A percentile compares a stretch with the other conserved stretches of the same genome.
Evolutionary conservation across 2,329 filamentous ascomycete genomes (phyloP).

Genomic region (Amesomyces nigricolor): DNA sequence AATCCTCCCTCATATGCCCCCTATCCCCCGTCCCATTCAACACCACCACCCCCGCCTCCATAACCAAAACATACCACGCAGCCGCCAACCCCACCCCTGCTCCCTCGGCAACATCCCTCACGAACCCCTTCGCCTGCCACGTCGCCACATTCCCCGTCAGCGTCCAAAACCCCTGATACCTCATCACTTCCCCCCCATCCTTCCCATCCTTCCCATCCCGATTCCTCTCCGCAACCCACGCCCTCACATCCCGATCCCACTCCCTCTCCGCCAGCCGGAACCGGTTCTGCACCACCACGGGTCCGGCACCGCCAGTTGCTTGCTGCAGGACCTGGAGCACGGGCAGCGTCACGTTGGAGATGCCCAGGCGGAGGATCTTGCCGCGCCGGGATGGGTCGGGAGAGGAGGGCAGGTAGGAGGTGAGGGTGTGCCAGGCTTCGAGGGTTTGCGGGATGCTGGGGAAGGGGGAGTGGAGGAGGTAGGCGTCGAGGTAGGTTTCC

Average conservation of each 20-base stretch:
- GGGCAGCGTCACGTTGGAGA: constrained; percentile 65
- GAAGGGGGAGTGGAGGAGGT: constrained; percentile 65
- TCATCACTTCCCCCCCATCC: constrained; percentile 30
- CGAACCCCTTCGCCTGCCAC: constrained; percentile 28
- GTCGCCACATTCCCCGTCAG: constrained; percentile 43
- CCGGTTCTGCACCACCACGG: constrained; percentile 68
- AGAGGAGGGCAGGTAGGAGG: constrained; percentile 58
- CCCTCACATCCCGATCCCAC: constrained; percentile 52
- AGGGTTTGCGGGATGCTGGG: constrained; percentile 44
- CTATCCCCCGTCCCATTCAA: constrained; percentile 43
- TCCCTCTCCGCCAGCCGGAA: constrained; percentile 57
- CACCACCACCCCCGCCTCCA: constrained; percentile 27
- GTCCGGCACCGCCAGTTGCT: constrained; percentile 35
- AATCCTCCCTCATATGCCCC: constrained; percentile 45
- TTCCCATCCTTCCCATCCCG: not conserved
- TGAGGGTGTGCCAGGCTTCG: constrained; percentile 60
- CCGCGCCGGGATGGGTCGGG: constrained; percentile 9
- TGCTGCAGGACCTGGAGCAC: constrained; percentile 49
- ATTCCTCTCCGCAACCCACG: constrained; percentile 32
- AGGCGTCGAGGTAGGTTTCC: constrained; percentile 56
- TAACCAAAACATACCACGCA: constrained; percentile 24
- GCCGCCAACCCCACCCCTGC: constrained; percentile 11
- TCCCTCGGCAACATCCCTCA: constrained; percentile 13
- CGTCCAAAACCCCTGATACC: constrained; percentile 53
- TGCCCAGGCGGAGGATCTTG: constrained; percentile 60